phyloP scores from a whole-genome alignment of 129 eudicot genomes.

The Tagetes erecta region DNA sequence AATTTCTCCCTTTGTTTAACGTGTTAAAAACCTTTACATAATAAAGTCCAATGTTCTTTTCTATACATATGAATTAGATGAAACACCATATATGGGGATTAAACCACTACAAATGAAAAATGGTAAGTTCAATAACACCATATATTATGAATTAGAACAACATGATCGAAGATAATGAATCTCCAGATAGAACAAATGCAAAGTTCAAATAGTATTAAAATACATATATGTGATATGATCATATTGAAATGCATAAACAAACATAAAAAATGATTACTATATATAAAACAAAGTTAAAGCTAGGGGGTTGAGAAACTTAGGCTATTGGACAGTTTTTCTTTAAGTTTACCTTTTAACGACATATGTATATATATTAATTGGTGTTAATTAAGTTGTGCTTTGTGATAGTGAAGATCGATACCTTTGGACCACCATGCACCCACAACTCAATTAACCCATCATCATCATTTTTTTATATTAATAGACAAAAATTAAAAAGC shows the following conservation, averaged over 20 bases:
- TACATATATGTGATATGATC: not conserved
- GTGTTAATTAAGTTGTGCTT: conserved; percentile 2
- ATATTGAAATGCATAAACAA: conserved; percentile 1
- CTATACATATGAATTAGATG: too few species aligned
- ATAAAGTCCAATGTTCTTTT: too few species aligned
- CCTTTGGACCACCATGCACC: conserved; percentile 36
- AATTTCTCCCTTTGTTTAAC: too few species aligned
- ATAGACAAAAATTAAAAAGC: too few species aligned
- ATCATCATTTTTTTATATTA: too few species aligned
- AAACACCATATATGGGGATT: not conserved
- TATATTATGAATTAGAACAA: too few species aligned
- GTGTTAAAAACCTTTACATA: too few species aligned
- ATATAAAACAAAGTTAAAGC: conserved; percentile 17
- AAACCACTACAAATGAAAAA: not conserved
- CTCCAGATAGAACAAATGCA: not conserved
- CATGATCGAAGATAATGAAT: not conserved
- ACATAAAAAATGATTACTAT: not conserved
- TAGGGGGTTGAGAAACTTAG: conserved; percentile 25
- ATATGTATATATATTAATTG: not conserved
- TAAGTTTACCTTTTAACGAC: conserved; percentile 31
- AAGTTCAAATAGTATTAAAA: too few species aligned
- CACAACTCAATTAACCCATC: not conserved
- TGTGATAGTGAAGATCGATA: conserved; percentile 35
- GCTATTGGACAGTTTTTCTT: conserved; percentile 33
- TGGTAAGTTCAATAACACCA: too few species aligned